Evolutionary conservation across 768 basidiomycete genomes (phyloP).

Genomic region (Kwoniella dendrophila): DNA sequence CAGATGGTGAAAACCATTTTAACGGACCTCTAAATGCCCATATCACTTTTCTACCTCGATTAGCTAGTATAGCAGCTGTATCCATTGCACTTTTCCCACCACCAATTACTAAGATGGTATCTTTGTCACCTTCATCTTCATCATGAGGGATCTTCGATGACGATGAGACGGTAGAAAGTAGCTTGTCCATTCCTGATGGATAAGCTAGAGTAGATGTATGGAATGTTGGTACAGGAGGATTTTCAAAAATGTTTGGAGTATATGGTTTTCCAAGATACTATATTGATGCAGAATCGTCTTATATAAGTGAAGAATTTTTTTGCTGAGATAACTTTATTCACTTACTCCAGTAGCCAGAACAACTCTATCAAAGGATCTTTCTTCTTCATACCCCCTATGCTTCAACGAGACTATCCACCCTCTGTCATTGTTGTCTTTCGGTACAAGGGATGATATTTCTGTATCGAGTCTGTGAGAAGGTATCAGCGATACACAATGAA

Average conservation of each 20-base stretch:
- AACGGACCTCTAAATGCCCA: slow-evolving; percentile 18
- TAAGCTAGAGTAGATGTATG: slow-evolving; percentile 9
- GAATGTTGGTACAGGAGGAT: slow-evolving; percentile 1
- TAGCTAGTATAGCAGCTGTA: slow-evolving; percentile 13
- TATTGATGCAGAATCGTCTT: background rate
- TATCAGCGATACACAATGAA: background rate
- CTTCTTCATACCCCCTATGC: background rate
- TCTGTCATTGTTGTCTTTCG: background rate
- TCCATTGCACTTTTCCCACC: slow-evolving; percentile 25
- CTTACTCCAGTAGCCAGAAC: slow-evolving; percentile 16
- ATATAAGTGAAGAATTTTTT: background rate
- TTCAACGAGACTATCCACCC: slow-evolving; percentile 8
- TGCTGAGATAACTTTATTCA: background rate
- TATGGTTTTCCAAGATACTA: slow-evolving; percentile 16
- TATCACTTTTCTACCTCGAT: slow-evolving; percentile 18
- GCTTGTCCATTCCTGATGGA: background rate
- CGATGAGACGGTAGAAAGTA: background rate
- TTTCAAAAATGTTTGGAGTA: slow-evolving; percentile 1
- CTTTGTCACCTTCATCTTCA: slow-evolving; percentile 2
- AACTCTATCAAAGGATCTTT: slow-evolving; percentile 5
- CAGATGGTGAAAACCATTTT: slow-evolving; percentile 22
- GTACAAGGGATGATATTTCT: background rate
- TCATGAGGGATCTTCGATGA: background rate
- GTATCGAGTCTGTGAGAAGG: background rate
- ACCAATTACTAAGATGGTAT: slow-evolving; percentile 17